A percentile compares a stretch with the other conserved stretches of the same genome.
Conservation (phyloP, 148 eudicot species). For the Chenopodium quinoa region DNA sequence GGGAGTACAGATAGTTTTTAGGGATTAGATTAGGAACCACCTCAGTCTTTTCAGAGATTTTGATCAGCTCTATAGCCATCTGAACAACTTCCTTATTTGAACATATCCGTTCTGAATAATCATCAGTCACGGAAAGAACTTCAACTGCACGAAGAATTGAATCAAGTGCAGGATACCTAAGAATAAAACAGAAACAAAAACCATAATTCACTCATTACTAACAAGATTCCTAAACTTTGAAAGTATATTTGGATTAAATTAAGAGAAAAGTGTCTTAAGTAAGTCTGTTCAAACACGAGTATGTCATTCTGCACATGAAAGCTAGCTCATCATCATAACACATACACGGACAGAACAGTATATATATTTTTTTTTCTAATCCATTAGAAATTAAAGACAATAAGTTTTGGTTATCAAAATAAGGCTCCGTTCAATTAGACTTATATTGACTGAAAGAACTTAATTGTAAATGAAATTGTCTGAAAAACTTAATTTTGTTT, state of each 20-base stretch:
- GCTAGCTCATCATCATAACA: background rate
- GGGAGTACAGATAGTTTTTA: background rate
- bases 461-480: too few species aligned
- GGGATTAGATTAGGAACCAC: slow-evolving; percentile 31
- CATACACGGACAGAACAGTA: background rate
- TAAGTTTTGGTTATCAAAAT: background rate
- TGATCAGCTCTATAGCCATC: slow-evolving; percentile 62
- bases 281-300: background rate
- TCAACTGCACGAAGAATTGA: slow-evolving; percentile 77
- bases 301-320: background rate
- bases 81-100: slow-evolving; percentile 57
- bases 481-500: too few species aligned
- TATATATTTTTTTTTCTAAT: background rate
- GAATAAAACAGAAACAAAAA: slow-evolving; percentile 9
- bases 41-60: slow-evolving; percentile 85
- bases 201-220: background rate
- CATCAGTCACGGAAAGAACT: slow-evolving; percentile 70
- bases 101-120: slow-evolving; percentile 64
- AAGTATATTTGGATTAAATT: background rate
- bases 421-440: background rate
- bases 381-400: background rate
- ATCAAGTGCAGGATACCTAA: slow-evolving; percentile 77
- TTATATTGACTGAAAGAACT: too few species aligned
- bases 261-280: background rate
- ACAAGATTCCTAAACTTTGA: background rate